phyloP scores from a whole-genome alignment of 768 basidiomycete genomes.

The Artomyces pyxidatus region DNA sequence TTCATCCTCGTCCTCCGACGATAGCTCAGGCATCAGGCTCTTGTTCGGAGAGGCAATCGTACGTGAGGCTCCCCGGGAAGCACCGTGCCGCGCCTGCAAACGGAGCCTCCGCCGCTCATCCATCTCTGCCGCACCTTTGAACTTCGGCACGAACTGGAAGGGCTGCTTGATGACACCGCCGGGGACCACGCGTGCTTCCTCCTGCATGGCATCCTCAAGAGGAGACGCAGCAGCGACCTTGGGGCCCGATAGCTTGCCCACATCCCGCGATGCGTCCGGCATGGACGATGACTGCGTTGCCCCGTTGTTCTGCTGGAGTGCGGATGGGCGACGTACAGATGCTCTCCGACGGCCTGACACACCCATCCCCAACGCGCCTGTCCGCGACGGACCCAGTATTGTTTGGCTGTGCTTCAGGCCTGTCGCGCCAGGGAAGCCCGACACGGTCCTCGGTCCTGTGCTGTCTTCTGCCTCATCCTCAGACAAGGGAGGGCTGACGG shows the following conservation, averaged over 20 bases:
- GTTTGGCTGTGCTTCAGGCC: slow-evolving; percentile 80
- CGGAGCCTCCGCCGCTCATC: slow-evolving; percentile 60
- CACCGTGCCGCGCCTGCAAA: slow-evolving; percentile 50
- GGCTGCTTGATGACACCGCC: slow-evolving; percentile 26
- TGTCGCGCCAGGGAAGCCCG: slow-evolving; percentile 41
- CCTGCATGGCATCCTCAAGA: slow-evolving; percentile 7
- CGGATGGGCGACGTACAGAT: slow-evolving; percentile 3
- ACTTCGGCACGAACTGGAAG: slow-evolving; percentile 62
- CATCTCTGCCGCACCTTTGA: slow-evolving; percentile 84
- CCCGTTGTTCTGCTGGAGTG: not conserved
- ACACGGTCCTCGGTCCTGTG: slow-evolving; percentile 15
- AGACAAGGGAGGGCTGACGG: slow-evolving; percentile 63
- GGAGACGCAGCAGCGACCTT: slow-evolving; percentile 8
- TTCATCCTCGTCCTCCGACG: slow-evolving; percentile 40
- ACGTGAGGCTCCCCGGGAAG: slow-evolving; percentile 27
- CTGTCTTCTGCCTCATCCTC: slow-evolving; percentile 56
- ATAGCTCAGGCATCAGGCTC: slow-evolving; percentile 38
- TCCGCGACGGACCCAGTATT: slow-evolving; percentile 66
- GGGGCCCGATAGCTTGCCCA: slow-evolving; percentile 1
- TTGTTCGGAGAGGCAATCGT: slow-evolving; percentile 19
- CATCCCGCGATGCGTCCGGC: not conserved
- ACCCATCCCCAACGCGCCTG: slow-evolving; percentile 70
- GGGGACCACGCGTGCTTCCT: not conserved
- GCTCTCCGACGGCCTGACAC: slow-evolving; percentile 51
- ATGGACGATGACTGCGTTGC: not conserved